Evolutionary conservation across 768 basidiomycete species (phyloP), one percentile per base, ranked within the genome.

Genomic region (Asterophora parasitica): DNA sequence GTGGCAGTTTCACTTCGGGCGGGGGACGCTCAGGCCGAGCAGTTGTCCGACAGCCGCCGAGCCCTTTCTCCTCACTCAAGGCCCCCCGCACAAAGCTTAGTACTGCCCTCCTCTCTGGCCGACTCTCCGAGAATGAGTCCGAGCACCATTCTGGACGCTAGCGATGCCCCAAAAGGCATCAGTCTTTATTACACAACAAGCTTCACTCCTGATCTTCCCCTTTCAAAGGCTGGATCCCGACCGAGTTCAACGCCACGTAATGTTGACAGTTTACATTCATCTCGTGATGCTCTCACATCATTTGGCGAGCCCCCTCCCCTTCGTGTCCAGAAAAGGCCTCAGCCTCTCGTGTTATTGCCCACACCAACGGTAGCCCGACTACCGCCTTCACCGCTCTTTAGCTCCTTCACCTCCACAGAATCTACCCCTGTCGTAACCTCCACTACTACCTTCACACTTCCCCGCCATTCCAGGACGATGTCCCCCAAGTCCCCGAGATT

Each of bases 271-370:
- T 4, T 37, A 7, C 32, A 32, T 40, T 48, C 38, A 10, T 42
- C 44, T 11, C 47, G 40, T 34, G 56, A 51, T 10, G 34, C 63
- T 9, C 55, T 68, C 23, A 65, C 69, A 13, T 60, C 67, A 27
- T 74, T 74, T 52, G 72, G 72, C 3, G 27, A 52, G 27, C 67
- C 72, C 34, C 70, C 74, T 15, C 69, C 72, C 23, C 61, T 72
- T 16, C 58, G 64, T 20, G 57, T 64, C 12, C 65, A 66, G 40
- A 69, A 65, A 53, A 50, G 67, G 26, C 69, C 72, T 28, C 65
- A 68, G 46, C 70, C 73, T 19, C 65, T 76, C 43, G 60, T 70
- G 15, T 58, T 76, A 40, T 57, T 54, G 26, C 63, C 63, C 28
- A 59, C 56, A 10, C 51, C 65, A 28, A 53, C 57, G 30, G 56